These are phyloP conservation scores for Ophiostoma tasmaniense DNA, from an alignment of 2,329 filamentous ascomycete species.

Conservation along the genomic window DNA sequence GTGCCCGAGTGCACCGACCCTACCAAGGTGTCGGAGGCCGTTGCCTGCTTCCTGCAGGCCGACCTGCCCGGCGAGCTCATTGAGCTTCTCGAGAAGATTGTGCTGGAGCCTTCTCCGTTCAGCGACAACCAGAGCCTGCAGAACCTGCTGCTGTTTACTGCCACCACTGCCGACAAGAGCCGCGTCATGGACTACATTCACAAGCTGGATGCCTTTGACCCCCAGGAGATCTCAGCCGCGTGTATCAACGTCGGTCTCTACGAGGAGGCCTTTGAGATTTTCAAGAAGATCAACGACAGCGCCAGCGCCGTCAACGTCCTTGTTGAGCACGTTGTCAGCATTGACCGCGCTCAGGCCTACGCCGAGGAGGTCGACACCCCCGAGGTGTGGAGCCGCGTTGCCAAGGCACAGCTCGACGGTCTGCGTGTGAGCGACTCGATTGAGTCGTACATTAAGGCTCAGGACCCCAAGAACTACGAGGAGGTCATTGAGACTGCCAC, in stretches of 20 bases:
- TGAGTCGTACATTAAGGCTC: slow-evolving; percentile 93
- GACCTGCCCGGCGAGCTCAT: slow-evolving; percentile 92
- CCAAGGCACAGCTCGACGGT: slow-evolving; percentile 94
- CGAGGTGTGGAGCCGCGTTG: slow-evolving; percentile 97
- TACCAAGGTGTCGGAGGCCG: slow-evolving; percentile 87
- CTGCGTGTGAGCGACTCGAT: slow-evolving; percentile 87
- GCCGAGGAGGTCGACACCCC: slow-evolving; percentile 89
- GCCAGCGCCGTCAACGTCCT: slow-evolving; percentile 80
- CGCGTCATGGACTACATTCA: slow-evolving; percentile 96
- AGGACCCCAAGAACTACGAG: slow-evolving; percentile 83
- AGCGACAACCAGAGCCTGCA: slow-evolving; percentile 95
- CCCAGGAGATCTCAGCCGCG: slow-evolving; percentile 84
- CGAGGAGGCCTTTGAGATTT: slow-evolving; percentile 96
- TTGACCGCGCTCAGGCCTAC: slow-evolving; percentile 91
- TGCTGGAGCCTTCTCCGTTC: slow-evolving; percentile 97
- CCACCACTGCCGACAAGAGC: slow-evolving; percentile 90
- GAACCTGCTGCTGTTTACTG: slow-evolving; percentile 92
- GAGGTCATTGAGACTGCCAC: slow-evolving; percentile 96
- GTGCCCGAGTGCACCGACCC: slow-evolving; percentile 90
- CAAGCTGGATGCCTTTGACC: slow-evolving; percentile 77
- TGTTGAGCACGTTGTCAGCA: slow-evolving; percentile 93
- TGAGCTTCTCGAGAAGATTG: slow-evolving; percentile 97
- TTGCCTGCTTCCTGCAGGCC: slow-evolving; percentile 82
- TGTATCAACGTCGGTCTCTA: slow-evolving; percentile 92
- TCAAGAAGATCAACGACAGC: slow-evolving; percentile 94